phyloP scores from a whole-genome alignment of 2,329 filamentous ascomycete species.

The Hymenoscyphus fructigenus region DNA sequence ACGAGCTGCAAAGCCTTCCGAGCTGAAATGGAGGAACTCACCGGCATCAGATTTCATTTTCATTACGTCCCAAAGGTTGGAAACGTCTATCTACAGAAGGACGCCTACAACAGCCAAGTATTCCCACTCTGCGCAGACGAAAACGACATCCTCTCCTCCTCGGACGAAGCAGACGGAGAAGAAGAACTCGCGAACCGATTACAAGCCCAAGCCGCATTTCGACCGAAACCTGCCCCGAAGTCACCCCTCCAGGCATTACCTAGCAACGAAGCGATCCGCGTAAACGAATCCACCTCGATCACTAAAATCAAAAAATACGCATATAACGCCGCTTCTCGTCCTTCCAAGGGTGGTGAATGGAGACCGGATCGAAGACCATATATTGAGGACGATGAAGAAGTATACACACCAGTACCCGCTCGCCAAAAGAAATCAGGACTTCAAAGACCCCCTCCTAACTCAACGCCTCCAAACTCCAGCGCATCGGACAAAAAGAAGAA shows the following conservation, averaged over 20 bases:
- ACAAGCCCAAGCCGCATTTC: background rate
- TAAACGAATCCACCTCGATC: background rate
- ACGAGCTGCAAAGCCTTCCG: background rate
- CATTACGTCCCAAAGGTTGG: slow-evolving; percentile 1
- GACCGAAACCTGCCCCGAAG: background rate
- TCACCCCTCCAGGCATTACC: background rate
- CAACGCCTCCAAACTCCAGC: too few species aligned
- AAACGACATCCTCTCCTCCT: background rate
- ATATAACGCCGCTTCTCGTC: background rate
- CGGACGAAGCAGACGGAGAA: background rate
- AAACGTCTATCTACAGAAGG: background rate
- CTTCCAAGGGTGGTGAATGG: background rate
- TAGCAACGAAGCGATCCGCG: background rate
- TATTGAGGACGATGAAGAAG: background rate
- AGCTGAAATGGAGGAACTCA: background rate
- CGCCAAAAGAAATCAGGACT: background rate
- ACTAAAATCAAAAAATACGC: background rate
- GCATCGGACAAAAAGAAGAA: too few species aligned
- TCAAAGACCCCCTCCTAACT: too few species aligned
- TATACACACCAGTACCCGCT: background rate
- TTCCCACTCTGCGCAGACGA: slow-evolving; percentile 5
- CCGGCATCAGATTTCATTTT: slow-evolving; percentile 3
- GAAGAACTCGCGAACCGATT: background rate
- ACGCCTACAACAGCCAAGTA: background rate
- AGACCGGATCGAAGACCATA: background rate